Percentiles rank a stretch among this genome's conserved stretches.
phyloP scores from a whole-genome alignment of 805 yeast genomes.

The Debaryomyces tyrocola region DNA sequence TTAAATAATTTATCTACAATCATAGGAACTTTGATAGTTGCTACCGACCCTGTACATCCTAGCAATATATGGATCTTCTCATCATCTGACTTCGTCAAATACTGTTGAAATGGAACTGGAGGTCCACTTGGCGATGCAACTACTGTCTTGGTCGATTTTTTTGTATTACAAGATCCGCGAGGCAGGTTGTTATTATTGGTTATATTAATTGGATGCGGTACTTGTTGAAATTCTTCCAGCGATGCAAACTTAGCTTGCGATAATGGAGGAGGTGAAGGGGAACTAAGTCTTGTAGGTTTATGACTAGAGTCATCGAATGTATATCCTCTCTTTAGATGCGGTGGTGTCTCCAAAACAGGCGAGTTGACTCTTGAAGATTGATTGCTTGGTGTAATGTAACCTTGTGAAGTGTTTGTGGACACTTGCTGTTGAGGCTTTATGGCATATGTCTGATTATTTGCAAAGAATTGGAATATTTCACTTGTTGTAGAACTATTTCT shows the following conservation, averaged over 20 bases:
- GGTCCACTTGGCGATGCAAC: conserved; percentile 61
- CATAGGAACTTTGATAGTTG: conserved; percentile 88
- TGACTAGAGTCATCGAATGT: conserved; percentile 1
- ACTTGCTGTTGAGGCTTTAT: not conserved
- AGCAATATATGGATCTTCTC: conserved; percentile 83
- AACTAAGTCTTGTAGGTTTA: not conserved
- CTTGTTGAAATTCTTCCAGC: conserved; percentile 1
- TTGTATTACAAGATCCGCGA: conserved; percentile 18
- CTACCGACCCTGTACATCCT: conserved; percentile 96
- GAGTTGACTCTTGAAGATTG: conserved; percentile 17
- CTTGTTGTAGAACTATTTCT: conserved; percentile 4
- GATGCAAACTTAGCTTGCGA: not conserved
- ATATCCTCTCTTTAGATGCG: conserved; percentile 5
- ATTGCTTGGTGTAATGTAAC: conserved; percentile 7
- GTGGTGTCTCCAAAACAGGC: conserved; percentile 16
- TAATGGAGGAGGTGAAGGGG: conserved; percentile 11
- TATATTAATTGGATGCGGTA: conserved; percentile 21
- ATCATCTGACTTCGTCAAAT: conserved; percentile 71
- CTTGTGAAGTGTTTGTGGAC: conserved; percentile 1
- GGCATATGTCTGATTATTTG: not conserved
- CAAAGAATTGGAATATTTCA: conserved; percentile 6
- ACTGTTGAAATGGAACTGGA: conserved; percentile 73
- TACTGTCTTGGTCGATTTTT: conserved; percentile 48
- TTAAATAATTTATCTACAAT: conserved; percentile 85
- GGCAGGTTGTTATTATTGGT: conserved; percentile 6